Evolutionary conservation across 169 alveolate species (phyloP), one percentile per base, ranked within the genome.

Genomic region (Babesia divergens): DNA sequence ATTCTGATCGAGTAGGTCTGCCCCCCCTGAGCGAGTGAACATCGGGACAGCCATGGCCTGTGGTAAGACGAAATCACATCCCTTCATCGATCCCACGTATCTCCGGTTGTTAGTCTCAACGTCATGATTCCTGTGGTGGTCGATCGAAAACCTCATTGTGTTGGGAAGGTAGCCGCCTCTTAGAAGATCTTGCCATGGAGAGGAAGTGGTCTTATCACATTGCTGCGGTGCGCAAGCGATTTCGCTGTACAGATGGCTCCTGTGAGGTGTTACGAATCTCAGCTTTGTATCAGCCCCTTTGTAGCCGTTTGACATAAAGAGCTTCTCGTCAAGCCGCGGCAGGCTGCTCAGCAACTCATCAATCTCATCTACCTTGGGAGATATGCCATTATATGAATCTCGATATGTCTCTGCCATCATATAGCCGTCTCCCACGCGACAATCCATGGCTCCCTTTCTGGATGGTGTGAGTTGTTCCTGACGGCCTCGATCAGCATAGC

Each of bases 21-120:
- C 62, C 11, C 18, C 24, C n/a, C 46, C 11, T n/a, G n/a, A n/a
- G 60, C 47, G 58, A 31, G 24, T n/a, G 35, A 62, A 62, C 3
- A 28, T 28, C n/a, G 72, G 72, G 6, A 47, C n/a, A 0, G 35
- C 52, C 60, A 62, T 44, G 32, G 42, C 35, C 50, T 14, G 28
- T 14, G 72, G 72, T 5, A 62, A 14, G 7, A 62, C 24, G 46
- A 46, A 62, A 24, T 62, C 72, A 32, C 72, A 62, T 29, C 35
- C 60, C 72, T 62, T 62, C 43, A 62, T 11, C 20, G 72, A 62
- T 6, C 72, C 72, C 16, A 24, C 72, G 26, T 28, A 6, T 47
- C 35, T 44, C 28, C 49, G 14, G 31, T 18, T 31, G 42, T 13
- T 4, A 13, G 46, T 22, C 26, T 13, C 16, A 4, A 22, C 50